Evolutionary conservation across 305 asterid species (phyloP).

Genomic region (Fraxinus floribunda): DNA sequence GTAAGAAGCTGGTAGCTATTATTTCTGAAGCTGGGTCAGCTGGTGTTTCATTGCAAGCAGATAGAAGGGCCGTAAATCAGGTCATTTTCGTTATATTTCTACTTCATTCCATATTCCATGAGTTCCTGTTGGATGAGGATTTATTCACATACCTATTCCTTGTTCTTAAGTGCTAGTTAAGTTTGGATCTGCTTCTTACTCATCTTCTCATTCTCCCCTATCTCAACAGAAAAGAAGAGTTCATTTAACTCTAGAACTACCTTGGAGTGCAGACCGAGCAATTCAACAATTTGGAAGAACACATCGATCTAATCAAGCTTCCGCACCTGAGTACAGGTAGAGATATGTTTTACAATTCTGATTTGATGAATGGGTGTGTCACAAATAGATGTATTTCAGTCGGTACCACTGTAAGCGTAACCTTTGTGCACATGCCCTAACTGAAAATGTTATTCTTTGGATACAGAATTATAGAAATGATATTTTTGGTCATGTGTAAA

Average conservation of each 20-base stretch:
- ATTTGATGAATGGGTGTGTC: slow-evolving; percentile 1
- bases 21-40: slow-evolving; percentile 99
- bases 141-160: slow-evolving; percentile 18
- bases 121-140: slow-evolving; percentile 22
- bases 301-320: slow-evolving; percentile 96
- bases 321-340: slow-evolving; percentile 97
- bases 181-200: slow-evolving; percentile 12
- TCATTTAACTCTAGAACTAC: slow-evolving; percentile 92
- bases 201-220: slow-evolving; percentile 18
- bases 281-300: slow-evolving; percentile 99
- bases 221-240: slow-evolving; percentile 87
- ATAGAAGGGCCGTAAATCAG: slow-evolving; percentile 93
- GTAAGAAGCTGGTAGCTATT: slow-evolving; percentile 83
- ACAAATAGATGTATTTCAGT: neutral
- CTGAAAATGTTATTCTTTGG: neutral
- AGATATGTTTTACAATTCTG: slow-evolving; percentile 23
- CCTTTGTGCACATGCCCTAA: neutral
- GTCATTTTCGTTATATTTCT: slow-evolving; percentile 30
- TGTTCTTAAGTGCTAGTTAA: slow-evolving; percentile 19
- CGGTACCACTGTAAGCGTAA: neutral
- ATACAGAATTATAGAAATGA: neutral
- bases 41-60: slow-evolving; percentile 99
- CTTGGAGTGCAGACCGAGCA: slow-evolving; percentile 99
- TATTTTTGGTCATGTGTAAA: neutral
- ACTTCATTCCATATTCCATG: neutral